Evolutionary conservation across 352 stramenopile genomes (phyloP), one percentile per base, ranked within the genome.

Genomic region (Globisporangium nagaii): DNA sequence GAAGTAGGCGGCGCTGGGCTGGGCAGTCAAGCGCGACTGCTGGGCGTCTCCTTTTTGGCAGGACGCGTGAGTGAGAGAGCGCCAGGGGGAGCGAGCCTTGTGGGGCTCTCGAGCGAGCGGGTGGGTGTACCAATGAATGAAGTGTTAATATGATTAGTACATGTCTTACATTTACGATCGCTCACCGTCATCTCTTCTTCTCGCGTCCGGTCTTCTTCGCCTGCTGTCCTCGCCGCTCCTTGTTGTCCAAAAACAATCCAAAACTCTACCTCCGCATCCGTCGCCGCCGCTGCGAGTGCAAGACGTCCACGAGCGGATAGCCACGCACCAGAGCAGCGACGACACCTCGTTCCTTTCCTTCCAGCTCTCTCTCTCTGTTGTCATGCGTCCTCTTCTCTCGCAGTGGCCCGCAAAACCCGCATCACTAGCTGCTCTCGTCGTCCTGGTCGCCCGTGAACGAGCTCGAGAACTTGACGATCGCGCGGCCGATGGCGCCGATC

Each of bases 401-500:
- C 53, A n/a, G n/a, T n/a, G n/a, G n/a, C n/a, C n/a, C n/a, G n/a
- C n/a, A n/a, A n/a, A n/a, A n/a, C n/a, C n/a, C n/a, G n/a, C n/a
- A n/a, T n/a, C n/a, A 59, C 12, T 65, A 40, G 54, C 60, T 47
- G 53, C 62, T 48, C 42, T 92, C 78, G 60, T 90, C 82, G 58
- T 88, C 80, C 59, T 93, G 84, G 58, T 97, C 89, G 67, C 91
- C 84, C 42, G 90, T 96, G 75, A 98, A 99, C 9, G 95, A 98
- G 62, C 82, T 96, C 8, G 91, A 98, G 75, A 96, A 98, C 63
- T 97, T 96, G 60, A 99, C 96, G 74, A 99, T 99, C 24, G 96
- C 90, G 56, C 95, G 93, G 41, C 96, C 96, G 43, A 99, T 97
- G 43, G 92, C 92, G 34, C 96, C 96, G 60, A 96, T 96, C 88